Evolutionary conservation across 805 yeast species (phyloP), one percentile per base, ranked within the genome.

Genomic region (Isabelozyma heimii): DNA sequence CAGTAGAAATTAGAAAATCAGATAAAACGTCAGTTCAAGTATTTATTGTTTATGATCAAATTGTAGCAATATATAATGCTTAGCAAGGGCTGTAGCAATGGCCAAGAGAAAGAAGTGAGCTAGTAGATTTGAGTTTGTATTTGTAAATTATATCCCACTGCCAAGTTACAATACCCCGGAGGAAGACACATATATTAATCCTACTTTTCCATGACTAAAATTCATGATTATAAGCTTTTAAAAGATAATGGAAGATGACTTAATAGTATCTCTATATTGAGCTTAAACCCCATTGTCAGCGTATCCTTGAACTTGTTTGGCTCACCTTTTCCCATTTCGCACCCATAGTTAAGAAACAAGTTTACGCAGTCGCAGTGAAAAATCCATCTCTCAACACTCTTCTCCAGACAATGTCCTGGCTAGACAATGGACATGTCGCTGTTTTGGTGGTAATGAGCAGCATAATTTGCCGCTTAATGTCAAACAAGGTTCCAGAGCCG

Each of bases 401-500:
- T 28, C 35, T 8, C 35, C 35, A 30, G 4, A 30, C 35, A 5
- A 30, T 30, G 35, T 30, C 35, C 35, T 6, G 8, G 35, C n/a
- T 30, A 10, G 5, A 4, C n/a, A 30, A 30, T 13, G 35, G 10
- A 9, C n/a, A 30, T 13, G 35, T 30, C 10, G 35, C 35, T 30
- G 8, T 10, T 6, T 53, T 55, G 47, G 47, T 57, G 14, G 45
- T 40, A 2, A 46, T 55, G 12, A 49, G 61, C 37, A 48, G 52
- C 5, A 26, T 50, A 4, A 47, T 57, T 5, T 54, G 54, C 28
- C 47, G 51, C 4, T 37, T 43, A 43, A 57, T 73, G 48, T 42
- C 61, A 48, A 24, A 37, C 4, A 51, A 48, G n/a, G 66, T 67
- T 37, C 49, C 51, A 27, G 48, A 55, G n/a, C 70, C 73, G 2